phyloP scores from a whole-genome alignment of 768 basidiomycete genomes.

The Trametes sanguinea region DNA sequence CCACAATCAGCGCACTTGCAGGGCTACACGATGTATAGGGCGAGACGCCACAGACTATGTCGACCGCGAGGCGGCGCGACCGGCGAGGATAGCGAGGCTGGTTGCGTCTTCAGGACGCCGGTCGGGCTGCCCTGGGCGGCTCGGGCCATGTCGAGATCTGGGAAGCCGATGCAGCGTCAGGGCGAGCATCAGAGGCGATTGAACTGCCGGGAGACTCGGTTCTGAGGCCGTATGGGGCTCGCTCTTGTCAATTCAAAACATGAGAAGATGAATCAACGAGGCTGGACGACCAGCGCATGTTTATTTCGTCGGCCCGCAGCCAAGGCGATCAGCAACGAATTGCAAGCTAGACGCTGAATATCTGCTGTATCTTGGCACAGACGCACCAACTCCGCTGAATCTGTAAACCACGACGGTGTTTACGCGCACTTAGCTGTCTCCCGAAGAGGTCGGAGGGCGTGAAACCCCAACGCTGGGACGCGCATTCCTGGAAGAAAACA shows the following conservation, averaged over 20 bases:
- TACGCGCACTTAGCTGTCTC: slow-evolving; percentile 5
- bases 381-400: not conserved
- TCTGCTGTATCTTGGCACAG: not conserved
- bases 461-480: not conserved
- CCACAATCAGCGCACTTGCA: not conserved
- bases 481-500: not conserved
- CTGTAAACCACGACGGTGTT: not conserved
- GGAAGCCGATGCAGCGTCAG: slow-evolving; percentile 14
- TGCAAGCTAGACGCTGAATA: not conserved
- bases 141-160: slow-evolving; percentile 6
- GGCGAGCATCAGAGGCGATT: slow-evolving; percentile 13
- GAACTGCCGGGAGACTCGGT: slow-evolving; percentile 1
- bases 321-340: not conserved
- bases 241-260: slow-evolving; percentile 4
- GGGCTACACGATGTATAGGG: slow-evolving; percentile 2
- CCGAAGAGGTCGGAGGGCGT: slow-evolving; percentile 4
- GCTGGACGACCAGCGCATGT: not conserved
- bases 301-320: not conserved
- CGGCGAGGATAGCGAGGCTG: not conserved
- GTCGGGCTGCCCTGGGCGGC: slow-evolving; percentile 15
- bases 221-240: not conserved
- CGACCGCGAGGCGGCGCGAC: not conserved
- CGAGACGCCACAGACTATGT: slow-evolving; percentile 6
- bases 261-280: not conserved
- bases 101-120: slow-evolving; percentile 7